phyloP scores from a whole-genome alignment of 805 yeast genomes.

The Saturnispora bothae region DNA sequence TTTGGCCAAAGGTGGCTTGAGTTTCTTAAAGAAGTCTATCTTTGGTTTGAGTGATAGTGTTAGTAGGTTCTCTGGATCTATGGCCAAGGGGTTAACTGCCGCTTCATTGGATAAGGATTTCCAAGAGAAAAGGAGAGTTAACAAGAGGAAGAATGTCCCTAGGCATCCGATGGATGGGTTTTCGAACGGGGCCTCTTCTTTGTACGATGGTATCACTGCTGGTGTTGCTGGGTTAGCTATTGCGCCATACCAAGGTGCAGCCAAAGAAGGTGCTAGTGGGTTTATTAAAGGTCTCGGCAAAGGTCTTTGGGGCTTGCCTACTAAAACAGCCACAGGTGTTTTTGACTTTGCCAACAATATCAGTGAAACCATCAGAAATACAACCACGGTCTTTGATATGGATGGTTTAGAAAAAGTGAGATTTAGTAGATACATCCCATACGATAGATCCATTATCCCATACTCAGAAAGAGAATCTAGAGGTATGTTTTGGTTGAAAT shows the following conservation, averaged over 20 bases:
- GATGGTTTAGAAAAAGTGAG: slow-evolving; percentile 72
- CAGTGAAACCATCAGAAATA: slow-evolving; percentile 86
- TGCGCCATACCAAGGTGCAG: slow-evolving; percentile 86
- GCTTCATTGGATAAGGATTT: slow-evolving; percentile 80
- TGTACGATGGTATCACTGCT: slow-evolving; percentile 75
- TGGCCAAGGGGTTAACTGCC: slow-evolving; percentile 87
- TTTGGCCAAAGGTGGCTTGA: slow-evolving; percentile 88
- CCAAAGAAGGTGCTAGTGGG: slow-evolving; percentile 82
- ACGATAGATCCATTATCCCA: slow-evolving; percentile 64
- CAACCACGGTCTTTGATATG: slow-evolving; percentile 81
- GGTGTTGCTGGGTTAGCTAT: slow-evolving; percentile 86
- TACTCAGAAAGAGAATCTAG: slow-evolving; percentile 77
- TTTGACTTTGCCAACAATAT: slow-evolving; percentile 88
- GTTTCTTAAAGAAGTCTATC: slow-evolving; percentile 88
- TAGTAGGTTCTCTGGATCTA: slow-evolving; percentile 84
- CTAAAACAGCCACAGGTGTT: slow-evolving; percentile 92
- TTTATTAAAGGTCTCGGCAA: slow-evolving; percentile 90
- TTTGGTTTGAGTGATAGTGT: slow-evolving; percentile 92
- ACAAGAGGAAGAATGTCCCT: slow-evolving; percentile 68
- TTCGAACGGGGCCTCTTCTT: slow-evolving; percentile 77
- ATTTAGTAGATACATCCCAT: slow-evolving; percentile 65
- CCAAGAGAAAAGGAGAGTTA: slow-evolving; percentile 75
- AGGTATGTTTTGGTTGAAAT: slow-evolving; percentile 88
- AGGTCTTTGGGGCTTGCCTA: slow-evolving; percentile 92
- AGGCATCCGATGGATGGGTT: slow-evolving; percentile 79